Conservation (phyloP, 2,329 filamentous ascomycete species). For the Cucurbitaria berberidis region DNA sequence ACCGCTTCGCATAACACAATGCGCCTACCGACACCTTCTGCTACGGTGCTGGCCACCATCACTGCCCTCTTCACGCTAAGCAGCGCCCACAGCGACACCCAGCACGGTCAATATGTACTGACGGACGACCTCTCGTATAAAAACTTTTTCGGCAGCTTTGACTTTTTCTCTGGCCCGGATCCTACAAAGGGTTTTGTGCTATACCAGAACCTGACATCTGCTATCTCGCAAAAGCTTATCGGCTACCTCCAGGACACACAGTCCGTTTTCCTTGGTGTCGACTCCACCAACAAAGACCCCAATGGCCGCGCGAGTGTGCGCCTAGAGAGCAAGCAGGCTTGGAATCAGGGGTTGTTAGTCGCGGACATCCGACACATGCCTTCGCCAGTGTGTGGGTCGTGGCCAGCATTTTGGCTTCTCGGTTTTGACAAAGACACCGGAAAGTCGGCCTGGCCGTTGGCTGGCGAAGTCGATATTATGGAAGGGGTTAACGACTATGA, state of each 20-base stretch:
- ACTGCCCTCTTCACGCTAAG: background rate
- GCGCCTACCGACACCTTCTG: background rate
- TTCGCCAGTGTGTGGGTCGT: conserved; percentile 34
- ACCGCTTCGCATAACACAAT: conserved; percentile 1
- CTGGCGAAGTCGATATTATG: conserved; percentile 47
- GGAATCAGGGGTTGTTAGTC: conserved; percentile 40
- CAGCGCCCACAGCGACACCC: conserved; percentile 4
- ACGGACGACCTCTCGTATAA: conserved; percentile 35
- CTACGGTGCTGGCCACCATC: conserved; percentile 15
- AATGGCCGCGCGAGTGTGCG: conserved; percentile 39
- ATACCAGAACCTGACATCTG: conserved; percentile 19
- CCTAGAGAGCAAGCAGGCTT: conserved; percentile 38
- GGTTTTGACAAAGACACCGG: conserved; percentile 17
- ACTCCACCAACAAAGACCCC: conserved; percentile 39
- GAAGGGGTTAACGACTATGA: conserved; percentile 44
- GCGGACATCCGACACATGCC: conserved; percentile 48
- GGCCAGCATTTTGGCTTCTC: conserved; percentile 46
- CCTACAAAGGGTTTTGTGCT: conserved; percentile 42
- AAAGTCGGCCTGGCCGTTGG: conserved; percentile 31
- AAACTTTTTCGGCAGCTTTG: conserved; percentile 39
- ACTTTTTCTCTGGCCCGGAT: conserved; percentile 37
- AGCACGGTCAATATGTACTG: conserved; percentile 22
- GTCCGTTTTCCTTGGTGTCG: conserved; percentile 50
- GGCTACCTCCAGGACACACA: conserved; percentile 23
- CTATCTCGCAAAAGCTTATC: conserved; percentile 19